These are phyloP conservation scores for Beauveria asiatica DNA, from an alignment of 2,329 filamentous ascomycete species.

Conservation along the genomic window DNA sequence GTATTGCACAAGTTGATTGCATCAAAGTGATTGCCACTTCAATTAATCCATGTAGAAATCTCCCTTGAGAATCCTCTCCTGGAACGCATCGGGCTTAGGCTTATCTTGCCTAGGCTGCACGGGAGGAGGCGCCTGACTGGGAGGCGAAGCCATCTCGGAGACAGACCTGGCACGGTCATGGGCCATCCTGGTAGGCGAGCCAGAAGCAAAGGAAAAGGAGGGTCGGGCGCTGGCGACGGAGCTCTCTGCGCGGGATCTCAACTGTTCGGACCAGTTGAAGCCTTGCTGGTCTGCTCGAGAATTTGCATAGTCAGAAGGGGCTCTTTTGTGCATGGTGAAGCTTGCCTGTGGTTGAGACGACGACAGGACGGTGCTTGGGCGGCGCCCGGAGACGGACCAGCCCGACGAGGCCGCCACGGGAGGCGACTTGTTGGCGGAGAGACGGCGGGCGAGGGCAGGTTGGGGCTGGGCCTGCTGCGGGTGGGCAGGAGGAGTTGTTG, in stretches of 20 bases:
- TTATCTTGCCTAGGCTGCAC: constrained; percentile 30
- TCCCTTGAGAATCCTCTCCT: constrained; percentile 93
- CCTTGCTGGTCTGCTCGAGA: constrained; percentile 68
- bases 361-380: constrained; percentile 26
- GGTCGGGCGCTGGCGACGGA: constrained; percentile 51
- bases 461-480: constrained; percentile 14
- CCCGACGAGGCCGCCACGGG: constrained; percentile 19
- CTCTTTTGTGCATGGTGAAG: constrained; percentile 46
- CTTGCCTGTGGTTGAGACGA: constrained; percentile 45
- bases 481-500: constrained; percentile 27
- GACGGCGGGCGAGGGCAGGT: constrained; percentile 20
- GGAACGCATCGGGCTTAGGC: constrained; percentile 83
- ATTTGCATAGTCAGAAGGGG: constrained; percentile 56
- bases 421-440: constrained; percentile 25
- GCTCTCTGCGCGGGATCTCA: constrained; percentile 85
- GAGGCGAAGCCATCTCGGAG: constrained; percentile 52
- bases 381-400: constrained; percentile 26
- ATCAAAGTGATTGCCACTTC: too few relatives aligned
- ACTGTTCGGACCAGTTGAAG: constrained; percentile 95
- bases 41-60: constrained; percentile 94
- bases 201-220: constrained; percentile 48
- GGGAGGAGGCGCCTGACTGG: constrained; percentile 38
- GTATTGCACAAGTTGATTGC: too few relatives aligned
- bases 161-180: constrained; percentile 66
- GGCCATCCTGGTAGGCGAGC: constrained; percentile 28